A percentile compares a stretch with the other conserved stretches of the same genome.
Evolutionary conservation across 768 basidiomycete species (phyloP).

Genomic region (Kwoniella dejecticola): DNA sequence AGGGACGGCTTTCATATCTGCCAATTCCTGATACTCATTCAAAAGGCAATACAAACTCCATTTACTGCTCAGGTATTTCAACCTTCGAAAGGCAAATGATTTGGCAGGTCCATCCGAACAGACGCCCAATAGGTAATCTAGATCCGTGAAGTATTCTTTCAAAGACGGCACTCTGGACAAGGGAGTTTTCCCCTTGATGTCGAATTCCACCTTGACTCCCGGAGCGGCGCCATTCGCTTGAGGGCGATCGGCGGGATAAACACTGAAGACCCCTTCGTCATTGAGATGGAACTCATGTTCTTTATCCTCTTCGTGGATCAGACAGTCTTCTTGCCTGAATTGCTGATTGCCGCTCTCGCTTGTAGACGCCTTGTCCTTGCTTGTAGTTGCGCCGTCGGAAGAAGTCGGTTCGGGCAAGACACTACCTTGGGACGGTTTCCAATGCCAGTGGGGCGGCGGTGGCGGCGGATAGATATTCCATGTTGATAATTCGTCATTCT

Average conservation of each 20-base stretch:
- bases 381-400: conserved; percentile 17
- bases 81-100: conserved; percentile 85
- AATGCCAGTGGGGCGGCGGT: conserved; percentile 96
- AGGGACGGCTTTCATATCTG: conserved; percentile 91
- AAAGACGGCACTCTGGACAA: conserved; percentile 59
- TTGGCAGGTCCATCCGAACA: conserved; percentile 96
- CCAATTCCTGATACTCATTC: conserved; percentile 89
- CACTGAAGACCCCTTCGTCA: conserved; percentile 86
- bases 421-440: conserved; percentile 57
- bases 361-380: conserved; percentile 26
- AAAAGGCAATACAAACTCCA: conserved; percentile 89
- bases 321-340: conserved; percentile 71
- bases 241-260: conserved; percentile 60
- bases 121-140: conserved; percentile 85
- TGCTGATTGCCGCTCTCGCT: conserved; percentile 12
- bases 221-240: conserved; percentile 11
- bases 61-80: conserved; percentile 89
- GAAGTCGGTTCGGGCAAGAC: conserved; percentile 20
- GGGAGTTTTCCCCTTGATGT: conserved; percentile 25
- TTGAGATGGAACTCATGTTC: conserved; percentile 68
- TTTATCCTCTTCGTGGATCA: conserved; percentile 65
- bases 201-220: background rate
- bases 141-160: conserved; percentile 92
- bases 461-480: conserved; percentile 93
- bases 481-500: conserved; percentile 56